Percentiles rank a stretch among this genome's conserved stretches.
Evolutionary conservation across 106 monocot species (phyloP).

Genomic region (Dioscorea dumetorum): DNA sequence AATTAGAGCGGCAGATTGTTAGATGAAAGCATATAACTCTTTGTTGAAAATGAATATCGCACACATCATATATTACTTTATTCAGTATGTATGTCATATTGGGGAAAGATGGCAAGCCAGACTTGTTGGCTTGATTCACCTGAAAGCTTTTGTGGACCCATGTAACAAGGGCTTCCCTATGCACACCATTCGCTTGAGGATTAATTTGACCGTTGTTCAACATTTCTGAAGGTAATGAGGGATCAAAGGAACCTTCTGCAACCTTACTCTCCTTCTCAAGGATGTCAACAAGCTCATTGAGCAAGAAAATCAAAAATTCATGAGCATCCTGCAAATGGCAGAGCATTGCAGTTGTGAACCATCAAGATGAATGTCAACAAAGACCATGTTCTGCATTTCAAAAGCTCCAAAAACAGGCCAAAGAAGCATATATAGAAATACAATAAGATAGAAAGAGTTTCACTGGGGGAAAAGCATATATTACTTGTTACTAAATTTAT

Average conservation of each 20-base stretch:
- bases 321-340: conserved; percentile 39
- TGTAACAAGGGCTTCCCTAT: conserved; percentile 31
- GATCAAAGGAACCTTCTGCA: conserved; percentile 19
- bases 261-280: conserved; percentile 38
- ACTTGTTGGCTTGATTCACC: conserved; percentile 13
- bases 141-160: conserved; percentile 52
- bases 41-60: background rate
- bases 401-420: background rate
- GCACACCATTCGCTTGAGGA: conserved; percentile 29
- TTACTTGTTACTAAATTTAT: no score
- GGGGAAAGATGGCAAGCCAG: no score
- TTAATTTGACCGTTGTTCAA: conserved; percentile 22
- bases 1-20: background rate
- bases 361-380: background rate
- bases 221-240: conserved; percentile 17
- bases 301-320: conserved; percentile 47
- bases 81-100: no score
- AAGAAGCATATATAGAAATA: background rate
- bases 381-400: background rate
- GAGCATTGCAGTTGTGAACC: background rate
- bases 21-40: background rate
- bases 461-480: no score
- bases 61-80: conserved; percentile 9
- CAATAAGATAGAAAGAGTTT: background rate
- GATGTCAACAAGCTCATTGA: conserved; percentile 52